Base-by-base conservation (phyloP, 2,329 filamentous ascomycete genomes). In the Neofusicoccum sp. region DNA sequence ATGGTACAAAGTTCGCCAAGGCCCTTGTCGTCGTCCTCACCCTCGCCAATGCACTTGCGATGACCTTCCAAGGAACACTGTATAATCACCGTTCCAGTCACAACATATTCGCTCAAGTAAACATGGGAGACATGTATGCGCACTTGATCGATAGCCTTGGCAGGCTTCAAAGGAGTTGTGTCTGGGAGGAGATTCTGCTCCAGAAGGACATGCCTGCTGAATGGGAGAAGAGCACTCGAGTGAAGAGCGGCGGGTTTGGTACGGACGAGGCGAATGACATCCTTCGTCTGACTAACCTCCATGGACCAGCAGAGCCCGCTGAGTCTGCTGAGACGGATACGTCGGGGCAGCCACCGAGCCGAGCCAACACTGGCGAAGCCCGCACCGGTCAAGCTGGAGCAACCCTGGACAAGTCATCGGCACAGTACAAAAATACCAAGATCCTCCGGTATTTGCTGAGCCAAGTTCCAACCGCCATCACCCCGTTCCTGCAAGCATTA, bases 141-240 rank as follows among this genome's bases (percentile, higher is more conserved):
- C 78, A 82, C n/a, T 79, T 97, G 41, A 84, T 96, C 29, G 85
- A 87, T 66, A 87, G 87, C 31, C 83, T 98, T 37, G 93, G 92
- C 3, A 87, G 88, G 29, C 79, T 99, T 14, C 84, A 97, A 67
- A 86, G 90, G 45, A 89, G 89, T 59, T 90, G 92, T 64, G 83
- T 96, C n/a, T 89, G 89, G 76, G 94, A 99, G 75, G 91, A 96
- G 67, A 90, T 93, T 39, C 80, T 89, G 0, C 81, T 97, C 48
- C 85, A 90, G 67, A 88, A 86, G 56, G 83, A 85, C 59, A 89
- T 97, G 54, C 92, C 94, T 1, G 83, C 87, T 41, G 81, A 87
- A 64, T 91, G 89, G 88, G 79, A 79, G 65, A 76, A 77, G 52
- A 74, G 77, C 44, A 80, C 80, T 11, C 76, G 79, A 31, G 76